phyloP scores from a whole-genome alignment of 306 rosid species.

The Prosopis cineraria region DNA sequence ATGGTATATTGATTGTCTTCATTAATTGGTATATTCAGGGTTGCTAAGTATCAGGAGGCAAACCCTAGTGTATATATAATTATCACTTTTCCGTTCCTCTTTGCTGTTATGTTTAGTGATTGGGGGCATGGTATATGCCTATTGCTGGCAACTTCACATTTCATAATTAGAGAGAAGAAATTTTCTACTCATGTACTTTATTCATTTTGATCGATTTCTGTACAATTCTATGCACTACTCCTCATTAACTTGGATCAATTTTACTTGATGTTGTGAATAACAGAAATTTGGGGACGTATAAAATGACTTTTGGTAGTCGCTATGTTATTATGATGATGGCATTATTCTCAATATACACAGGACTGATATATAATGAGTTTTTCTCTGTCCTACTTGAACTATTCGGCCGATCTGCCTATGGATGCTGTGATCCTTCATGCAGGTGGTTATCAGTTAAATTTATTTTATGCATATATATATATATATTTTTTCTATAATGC shows the following conservation, averaged over 20 bases:
- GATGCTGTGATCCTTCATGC: constrained; percentile 69
- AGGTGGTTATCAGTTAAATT: constrained; percentile 48
- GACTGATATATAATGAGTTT: constrained; percentile 80
- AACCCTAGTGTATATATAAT: constrained; percentile 80
- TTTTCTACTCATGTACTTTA: constrained; percentile 64
- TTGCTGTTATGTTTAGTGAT: constrained; percentile 89
- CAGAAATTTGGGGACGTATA: constrained; percentile 89
- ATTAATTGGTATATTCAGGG: constrained; percentile 40
- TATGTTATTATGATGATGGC: constrained; percentile 81
- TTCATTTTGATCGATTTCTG: constrained; percentile 24
- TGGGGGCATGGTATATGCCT: constrained; percentile 91
- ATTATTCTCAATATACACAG: constrained; percentile 83
- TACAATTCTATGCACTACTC: constrained; percentile 19
- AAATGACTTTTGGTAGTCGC: constrained; percentile 86
- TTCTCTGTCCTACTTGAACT: constrained; percentile 79
- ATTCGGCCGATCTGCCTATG: constrained; percentile 78
- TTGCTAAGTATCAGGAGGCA: constrained; percentile 80
- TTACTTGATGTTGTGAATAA: constrained; percentile 46
- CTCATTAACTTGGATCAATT: constrained; percentile 22
- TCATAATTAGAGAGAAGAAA: constrained; percentile 63
- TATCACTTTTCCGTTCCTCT: constrained; percentile 82
- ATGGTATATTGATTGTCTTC: constrained; percentile 12
- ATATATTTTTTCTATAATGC: constrained; percentile 3
- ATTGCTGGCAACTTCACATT: constrained; percentile 69
- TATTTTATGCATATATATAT: no score